A percentile compares a stretch with the other conserved stretches of the same genome.
phyloP scores from a whole-genome alignment of 331 rosid genomes.

The Rhamnella rubrinervis region DNA sequence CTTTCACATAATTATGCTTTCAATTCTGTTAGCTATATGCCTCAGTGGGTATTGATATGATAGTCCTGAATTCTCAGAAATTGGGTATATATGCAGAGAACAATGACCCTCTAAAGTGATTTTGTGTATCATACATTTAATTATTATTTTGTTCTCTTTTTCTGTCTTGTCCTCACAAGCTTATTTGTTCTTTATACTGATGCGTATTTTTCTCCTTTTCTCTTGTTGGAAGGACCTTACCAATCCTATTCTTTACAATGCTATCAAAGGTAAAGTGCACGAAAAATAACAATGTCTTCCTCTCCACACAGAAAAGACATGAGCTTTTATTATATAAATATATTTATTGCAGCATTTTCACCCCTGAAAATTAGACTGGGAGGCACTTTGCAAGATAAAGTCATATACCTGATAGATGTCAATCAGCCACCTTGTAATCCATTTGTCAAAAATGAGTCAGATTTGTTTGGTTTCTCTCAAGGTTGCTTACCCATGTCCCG shows the following conservation, averaged over 20 bases:
- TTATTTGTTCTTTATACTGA: neutral
- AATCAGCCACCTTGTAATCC: conserved; percentile 22
- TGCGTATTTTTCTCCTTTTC: neutral
- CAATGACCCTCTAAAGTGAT: too few species aligned
- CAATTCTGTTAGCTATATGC: too few species aligned
- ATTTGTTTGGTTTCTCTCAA: conserved; percentile 35
- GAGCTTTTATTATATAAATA: neutral
- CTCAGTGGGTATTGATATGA: too few species aligned
- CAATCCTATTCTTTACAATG: conserved; percentile 20
- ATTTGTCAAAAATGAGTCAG: conserved; percentile 32
- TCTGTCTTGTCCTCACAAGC: neutral
- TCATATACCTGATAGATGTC: conserved; percentile 26
- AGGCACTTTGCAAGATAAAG: conserved; percentile 47
- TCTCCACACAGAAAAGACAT: neutral
- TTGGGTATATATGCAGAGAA: too few species aligned
- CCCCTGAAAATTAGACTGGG: conserved; percentile 49
- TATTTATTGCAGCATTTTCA: conserved; percentile 39
- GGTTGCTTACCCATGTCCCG: conserved; percentile 44
- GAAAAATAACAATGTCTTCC: too few species aligned
- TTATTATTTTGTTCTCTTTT: neutral
- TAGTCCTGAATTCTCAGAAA: too few species aligned
- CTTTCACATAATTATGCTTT: too few species aligned
- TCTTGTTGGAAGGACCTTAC: conserved; percentile 23
- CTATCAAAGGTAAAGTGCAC: conserved; percentile 23
- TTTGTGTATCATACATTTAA: neutral